These are phyloP conservation scores for Elaeis oleifera DNA, from an alignment of 202 grass and related monocot genomes.

Conservation along the genomic window DNA sequence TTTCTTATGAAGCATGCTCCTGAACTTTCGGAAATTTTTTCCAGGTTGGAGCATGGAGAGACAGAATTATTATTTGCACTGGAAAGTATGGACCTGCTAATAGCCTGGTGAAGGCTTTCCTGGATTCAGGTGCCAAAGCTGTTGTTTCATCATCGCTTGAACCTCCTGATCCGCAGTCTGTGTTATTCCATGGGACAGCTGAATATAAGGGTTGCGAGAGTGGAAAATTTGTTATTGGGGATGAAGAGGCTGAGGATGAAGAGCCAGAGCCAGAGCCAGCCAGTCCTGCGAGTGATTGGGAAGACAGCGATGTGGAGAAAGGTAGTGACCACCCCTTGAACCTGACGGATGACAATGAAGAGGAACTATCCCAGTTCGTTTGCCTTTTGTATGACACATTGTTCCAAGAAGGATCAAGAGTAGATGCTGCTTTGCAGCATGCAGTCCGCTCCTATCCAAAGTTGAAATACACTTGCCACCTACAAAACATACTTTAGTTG, in stretches of 20 bases:
- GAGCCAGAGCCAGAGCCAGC: conserved; percentile 51
- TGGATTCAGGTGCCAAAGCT: conserved; percentile 84
- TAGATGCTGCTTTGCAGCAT: conserved; percentile 62
- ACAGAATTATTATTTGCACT: conserved; percentile 77
- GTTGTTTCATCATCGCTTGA: conserved; percentile 69
- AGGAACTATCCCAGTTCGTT: conserved; percentile 69
- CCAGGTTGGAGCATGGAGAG: conserved; percentile 93
- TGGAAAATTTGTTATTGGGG: conserved; percentile 77
- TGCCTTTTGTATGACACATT: conserved; percentile 68
- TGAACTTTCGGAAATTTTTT: conserved; percentile 1
- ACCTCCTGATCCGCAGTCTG: conserved; percentile 59
- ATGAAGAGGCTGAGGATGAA: conserved; percentile 64
- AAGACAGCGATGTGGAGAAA: conserved; percentile 67
- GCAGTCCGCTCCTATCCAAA: conserved; percentile 60
- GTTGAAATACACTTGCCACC: conserved; percentile 79
- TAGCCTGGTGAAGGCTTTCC: conserved; percentile 71
- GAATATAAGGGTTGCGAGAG: conserved; percentile 45
- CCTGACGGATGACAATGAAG: conserved; percentile 52
- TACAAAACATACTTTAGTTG: conserved; percentile 40
- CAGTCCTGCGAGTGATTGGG: conserved; percentile 85
- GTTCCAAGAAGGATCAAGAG: conserved; percentile 73
- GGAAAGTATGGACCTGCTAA: conserved; percentile 59
- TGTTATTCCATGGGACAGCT: conserved; percentile 47
- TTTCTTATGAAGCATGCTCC: conserved; percentile 20
- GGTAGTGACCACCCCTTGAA: conserved; percentile 14